phyloP scores from a whole-genome alignment of 2,329 filamentous ascomycete species.

The Xylariaceae sp. region DNA sequence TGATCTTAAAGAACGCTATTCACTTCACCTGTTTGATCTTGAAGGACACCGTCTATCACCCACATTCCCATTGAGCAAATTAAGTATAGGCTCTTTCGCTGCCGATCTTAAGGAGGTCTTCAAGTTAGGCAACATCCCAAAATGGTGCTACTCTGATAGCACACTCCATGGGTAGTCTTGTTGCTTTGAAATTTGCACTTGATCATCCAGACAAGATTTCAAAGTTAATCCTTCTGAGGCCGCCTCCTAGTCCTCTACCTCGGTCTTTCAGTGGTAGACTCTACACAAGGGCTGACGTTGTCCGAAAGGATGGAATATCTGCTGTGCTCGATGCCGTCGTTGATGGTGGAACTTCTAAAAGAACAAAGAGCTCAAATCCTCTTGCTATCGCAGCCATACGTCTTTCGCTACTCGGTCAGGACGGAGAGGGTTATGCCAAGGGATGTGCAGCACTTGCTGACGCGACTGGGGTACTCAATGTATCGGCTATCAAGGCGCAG shows the following conservation, averaged over 20 bases:
- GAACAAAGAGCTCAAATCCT: constrained; percentile 2
- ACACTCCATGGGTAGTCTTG: constrained; percentile 9
- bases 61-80: constrained; percentile 10
- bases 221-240: constrained; percentile 5
- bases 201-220: constrained; percentile 4
- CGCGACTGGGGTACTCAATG: neutral
- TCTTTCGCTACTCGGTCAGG: constrained; percentile 10
- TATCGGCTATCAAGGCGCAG: constrained; percentile 3
- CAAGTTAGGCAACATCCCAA: neutral
- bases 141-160: constrained; percentile 9
- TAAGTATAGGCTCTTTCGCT: constrained; percentile 8
- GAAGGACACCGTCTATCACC: constrained; percentile 15
- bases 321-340: constrained; percentile 2
- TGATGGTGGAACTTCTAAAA: neutral
- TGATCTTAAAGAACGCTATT: neutral
- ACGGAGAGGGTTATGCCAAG: constrained; percentile 13
- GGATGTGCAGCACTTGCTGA: constrained; percentile 5
- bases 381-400: constrained; percentile 5
- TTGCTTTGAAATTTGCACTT: constrained; percentile 7
- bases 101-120: constrained; percentile 9
- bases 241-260: constrained; percentile 1
- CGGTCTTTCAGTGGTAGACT: neutral
- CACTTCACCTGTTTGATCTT: constrained; percentile 12
- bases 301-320: constrained; percentile 3
- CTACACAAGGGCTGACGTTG: neutral